A percentile compares a stretch with the other conserved stretches of the same genome.
Evolutionary conservation across 148 eudicot species (phyloP).

Genomic region (Diospyros kaki): DNA sequence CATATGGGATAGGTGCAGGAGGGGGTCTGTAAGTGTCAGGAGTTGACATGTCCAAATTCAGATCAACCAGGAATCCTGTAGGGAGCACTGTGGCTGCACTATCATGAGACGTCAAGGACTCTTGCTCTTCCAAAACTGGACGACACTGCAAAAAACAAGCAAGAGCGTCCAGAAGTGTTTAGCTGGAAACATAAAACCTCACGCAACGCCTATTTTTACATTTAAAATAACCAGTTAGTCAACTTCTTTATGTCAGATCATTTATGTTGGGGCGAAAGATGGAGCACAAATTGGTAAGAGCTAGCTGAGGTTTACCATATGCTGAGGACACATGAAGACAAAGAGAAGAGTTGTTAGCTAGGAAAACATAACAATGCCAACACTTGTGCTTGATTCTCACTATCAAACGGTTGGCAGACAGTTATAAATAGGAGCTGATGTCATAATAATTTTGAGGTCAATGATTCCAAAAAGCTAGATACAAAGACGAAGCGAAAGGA

Average conservation of each 20-base stretch:
- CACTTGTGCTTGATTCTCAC: background rate
- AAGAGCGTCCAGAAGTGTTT: background rate
- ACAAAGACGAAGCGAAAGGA: background rate
- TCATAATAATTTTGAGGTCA: background rate
- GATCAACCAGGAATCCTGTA: conserved; percentile 52
- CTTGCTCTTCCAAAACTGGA: conserved; percentile 63
- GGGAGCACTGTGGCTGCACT: conserved; percentile 51
- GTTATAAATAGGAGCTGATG: background rate
- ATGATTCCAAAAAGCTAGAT: background rate
- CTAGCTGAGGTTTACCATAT: too few relatives aligned
- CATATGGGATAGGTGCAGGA: conserved; percentile 84
- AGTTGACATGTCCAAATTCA: conserved; percentile 69
- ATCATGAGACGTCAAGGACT: conserved; percentile 51
- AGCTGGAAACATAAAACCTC: background rate
- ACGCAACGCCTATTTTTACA: background rate
- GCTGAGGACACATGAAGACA: too few relatives aligned
- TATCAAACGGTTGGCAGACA: background rate
- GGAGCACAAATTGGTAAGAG: too few relatives aligned
- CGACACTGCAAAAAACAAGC: conserved; percentile 57
- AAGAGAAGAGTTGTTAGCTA: too few relatives aligned
- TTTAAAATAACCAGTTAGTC: background rate
- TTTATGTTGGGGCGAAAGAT: too few relatives aligned
- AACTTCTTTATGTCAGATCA: too few relatives aligned
- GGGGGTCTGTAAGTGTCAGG: conserved; percentile 84
- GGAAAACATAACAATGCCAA: background rate